Conservation (phyloP, 129 eudicot species). For the Apium graveolens region DNA sequence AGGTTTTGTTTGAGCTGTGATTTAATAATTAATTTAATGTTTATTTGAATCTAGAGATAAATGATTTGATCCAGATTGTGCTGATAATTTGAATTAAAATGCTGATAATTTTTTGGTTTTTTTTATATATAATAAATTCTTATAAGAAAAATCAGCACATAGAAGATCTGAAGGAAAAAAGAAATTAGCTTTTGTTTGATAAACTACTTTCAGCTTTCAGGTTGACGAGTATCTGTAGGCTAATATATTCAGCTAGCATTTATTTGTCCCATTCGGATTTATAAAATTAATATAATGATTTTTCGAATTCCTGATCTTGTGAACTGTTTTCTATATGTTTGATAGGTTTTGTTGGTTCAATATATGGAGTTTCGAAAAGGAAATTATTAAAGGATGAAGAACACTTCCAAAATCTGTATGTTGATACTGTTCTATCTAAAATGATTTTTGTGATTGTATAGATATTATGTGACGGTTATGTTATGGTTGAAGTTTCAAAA, state of each 20-base stretch:
- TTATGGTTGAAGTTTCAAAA: slow-evolving; percentile 14
- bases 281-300: not conserved
- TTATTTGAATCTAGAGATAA: not conserved
- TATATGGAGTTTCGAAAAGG: slow-evolving; percentile 39
- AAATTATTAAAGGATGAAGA: slow-evolving; percentile 45
- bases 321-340: slow-evolving; percentile 18
- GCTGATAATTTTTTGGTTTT: not conserved
- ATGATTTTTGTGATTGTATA: not conserved
- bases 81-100: not conserved
- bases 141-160: not conserved
- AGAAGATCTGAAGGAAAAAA: not conserved
- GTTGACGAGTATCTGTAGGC: not conserved
- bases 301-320: too few relatives aligned
- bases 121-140: too few relatives aligned
- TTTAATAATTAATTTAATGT: not conserved
- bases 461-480: not conserved
- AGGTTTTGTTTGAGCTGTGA: too few relatives aligned
- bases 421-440: slow-evolving; percentile 7
- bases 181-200: not conserved
- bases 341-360: slow-evolving; percentile 34
- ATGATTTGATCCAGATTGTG: not conserved
- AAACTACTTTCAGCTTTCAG: not conserved
- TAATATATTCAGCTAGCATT: not conserved
- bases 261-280: too few relatives aligned
- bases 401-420: slow-evolving; percentile 51